phyloP scores from a whole-genome alignment of 2,329 filamentous ascomycete genomes.

The Pseudogymnoascus sp. region DNA sequence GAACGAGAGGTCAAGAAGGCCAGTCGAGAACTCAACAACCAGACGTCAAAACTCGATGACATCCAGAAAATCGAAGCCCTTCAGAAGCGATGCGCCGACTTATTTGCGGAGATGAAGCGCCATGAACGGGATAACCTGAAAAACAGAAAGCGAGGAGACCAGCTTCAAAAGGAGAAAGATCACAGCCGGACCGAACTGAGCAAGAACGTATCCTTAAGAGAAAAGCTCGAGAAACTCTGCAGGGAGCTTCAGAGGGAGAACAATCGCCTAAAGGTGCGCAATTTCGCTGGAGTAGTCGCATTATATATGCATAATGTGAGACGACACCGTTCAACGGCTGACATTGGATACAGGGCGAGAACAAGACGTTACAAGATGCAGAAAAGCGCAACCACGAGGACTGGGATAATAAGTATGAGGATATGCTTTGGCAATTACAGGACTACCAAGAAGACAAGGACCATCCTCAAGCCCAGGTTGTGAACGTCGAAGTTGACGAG shows the following conservation, averaged over 20 bases:
- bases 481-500: constrained; percentile 84
- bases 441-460: constrained; percentile 83
- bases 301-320: constrained; percentile 12
- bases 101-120: constrained; percentile 90
- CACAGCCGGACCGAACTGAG: constrained; percentile 77
- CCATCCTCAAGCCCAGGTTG: constrained; percentile 67
- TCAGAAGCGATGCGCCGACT: constrained; percentile 82
- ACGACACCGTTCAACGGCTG: not conserved
- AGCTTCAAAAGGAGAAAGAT: constrained; percentile 94
- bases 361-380: constrained; percentile 79
- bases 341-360: constrained; percentile 60
- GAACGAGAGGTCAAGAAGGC: constrained; percentile 92
- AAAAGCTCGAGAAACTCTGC: constrained; percentile 94
- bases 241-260: constrained; percentile 93
- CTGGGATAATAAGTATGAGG: constrained; percentile 77
- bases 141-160: constrained; percentile 90
- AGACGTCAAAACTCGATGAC: constrained; percentile 86
- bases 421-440: constrained; percentile 74
- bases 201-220: constrained; percentile 84
- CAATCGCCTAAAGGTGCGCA: constrained; percentile 83
- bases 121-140: constrained; percentile 90
- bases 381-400: constrained; percentile 75
- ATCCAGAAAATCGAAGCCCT: constrained; percentile 86
- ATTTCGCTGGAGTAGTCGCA: not conserved
- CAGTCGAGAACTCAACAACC: constrained; percentile 79